phyloP scores from a whole-genome alignment of 1,284 basidiomycete species.

The Nidula niveotomentosa region DNA sequence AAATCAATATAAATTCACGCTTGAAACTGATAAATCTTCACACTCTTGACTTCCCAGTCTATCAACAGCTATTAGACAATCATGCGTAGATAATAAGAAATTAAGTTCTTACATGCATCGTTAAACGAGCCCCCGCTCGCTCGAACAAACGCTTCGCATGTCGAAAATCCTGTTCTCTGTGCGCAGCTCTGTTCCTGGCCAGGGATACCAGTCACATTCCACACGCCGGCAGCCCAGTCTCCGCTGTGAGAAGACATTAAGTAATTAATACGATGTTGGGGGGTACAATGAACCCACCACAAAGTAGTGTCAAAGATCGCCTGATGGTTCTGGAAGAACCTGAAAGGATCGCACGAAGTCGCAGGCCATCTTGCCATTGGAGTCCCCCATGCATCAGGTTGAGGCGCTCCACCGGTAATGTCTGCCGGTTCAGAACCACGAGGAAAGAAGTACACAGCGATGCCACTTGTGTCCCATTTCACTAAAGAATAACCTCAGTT shows the following conservation, averaged over 20 bases:
- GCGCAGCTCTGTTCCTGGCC: conserved; percentile 85
- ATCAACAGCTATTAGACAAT: no score
- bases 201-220: conserved; percentile 67
- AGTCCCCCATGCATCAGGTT: conserved; percentile 72
- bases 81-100: no score
- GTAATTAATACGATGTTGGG: background rate
- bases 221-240: conserved; percentile 85
- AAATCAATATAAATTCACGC: conserved; percentile 4
- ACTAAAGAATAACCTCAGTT: conserved; percentile 34
- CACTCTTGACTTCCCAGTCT: conserved; percentile 79
- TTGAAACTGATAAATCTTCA: conserved; percentile 57
- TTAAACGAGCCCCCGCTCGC: conserved; percentile 68
- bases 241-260: conserved; percentile 52
- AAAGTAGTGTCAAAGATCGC: conserved; percentile 84
- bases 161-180: conserved; percentile 74
- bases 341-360: conserved; percentile 65
- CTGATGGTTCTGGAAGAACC: conserved; percentile 75
- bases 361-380: conserved; percentile 79
- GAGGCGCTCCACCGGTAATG: conserved; percentile 64
- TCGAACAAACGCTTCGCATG: conserved; percentile 76
- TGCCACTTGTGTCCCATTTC: conserved; percentile 73
- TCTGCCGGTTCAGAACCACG: conserved; percentile 73
- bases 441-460: conserved; percentile 82
- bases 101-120: conserved; percentile 74
- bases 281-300: conserved; percentile 45